Evolutionary conservation across 768 basidiomycete species (phyloP), one percentile per base, ranked within the genome.

Genomic region (Nevesoporus exiguus): DNA sequence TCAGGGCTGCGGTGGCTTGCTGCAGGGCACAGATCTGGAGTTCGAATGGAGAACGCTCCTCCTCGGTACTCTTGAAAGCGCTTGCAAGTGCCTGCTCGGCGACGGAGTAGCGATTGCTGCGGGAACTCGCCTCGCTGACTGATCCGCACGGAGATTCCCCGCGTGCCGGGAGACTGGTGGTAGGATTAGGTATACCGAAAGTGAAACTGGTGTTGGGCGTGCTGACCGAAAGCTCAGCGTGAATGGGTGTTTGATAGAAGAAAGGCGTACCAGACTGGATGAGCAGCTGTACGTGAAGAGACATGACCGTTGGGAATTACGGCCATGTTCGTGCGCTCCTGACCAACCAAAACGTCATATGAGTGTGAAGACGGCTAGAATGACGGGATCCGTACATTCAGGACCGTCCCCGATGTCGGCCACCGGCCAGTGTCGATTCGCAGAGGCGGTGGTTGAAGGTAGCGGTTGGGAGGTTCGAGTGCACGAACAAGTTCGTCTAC

Each of bases 11-110:
- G 5, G 74, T 75, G n/a, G 75, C 81, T 33, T 66, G 68, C 51
- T 77, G 72, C 56, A 84, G 67, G 22, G 74, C 67, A 43, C 70
- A 65, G 44, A 83, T 76, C 61, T 82, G 77, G 54, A 81, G 70
- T 57, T 81, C 75, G 31, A 70, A 66, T 27, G 74, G 62, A 3
- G 75, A 72, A 7, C 65, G 59, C 56, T 75, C 76, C 7, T 58
- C 55, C 44, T 68, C 59, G 49, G 71, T 75, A 34, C 65, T 59
- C 61, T 59, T 62, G 30, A 77, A 58, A 50, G 74, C 68, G 47
- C 61, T 58, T 46, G 64, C 66, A 36, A 82, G 74, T 27, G 73
- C 73, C 41, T 68, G 68, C 67, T 81, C 79, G 27, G 77, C 79
- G 25, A 65, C 53, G 3, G 71, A 69, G 60, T 82, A 80, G 34